Evolutionary conservation across 257 asterid genomes (phyloP), one percentile per base, ranked within the genome.

Genomic region (Sherardia arvensis): DNA sequence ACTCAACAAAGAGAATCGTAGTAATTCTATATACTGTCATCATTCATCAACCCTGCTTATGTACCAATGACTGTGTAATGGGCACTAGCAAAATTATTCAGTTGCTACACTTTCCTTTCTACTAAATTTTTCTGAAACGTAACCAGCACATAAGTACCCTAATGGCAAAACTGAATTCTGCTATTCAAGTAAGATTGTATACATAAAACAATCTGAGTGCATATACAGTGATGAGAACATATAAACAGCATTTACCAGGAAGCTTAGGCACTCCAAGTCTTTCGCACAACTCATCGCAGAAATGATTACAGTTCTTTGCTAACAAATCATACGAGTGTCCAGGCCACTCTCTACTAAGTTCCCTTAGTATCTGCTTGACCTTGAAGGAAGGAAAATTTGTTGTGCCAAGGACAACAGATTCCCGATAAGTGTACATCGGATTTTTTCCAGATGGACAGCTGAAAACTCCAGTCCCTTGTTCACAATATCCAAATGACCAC

Each of bases 401-500:
- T 47, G 66, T 68, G 65, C 97, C 99, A 56, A 93, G 95, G 53
- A 73, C 80, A 75, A 82, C 55, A 69, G 77, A 69, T 76, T 92
- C 99, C 58, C 97, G 95, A 65, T 79, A 89, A 5, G 95, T 85
- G 64, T 94, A 94, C 99, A 87, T 87, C n/a, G 97, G 95, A 66
- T 94, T 94, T 79, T 83, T 81, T 57, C 78, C 87, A 48, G 92
- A 57, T 48, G 96, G 90, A 71, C 95, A 94, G 74, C 89, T 94
- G 75, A 94, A 94, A 38, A 94, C 97, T 36, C 99, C 99, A 64
- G 87, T 83, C 59, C 96, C 97, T 38, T 82, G 96, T 74, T 90
- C 99, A 73, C 99, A 94, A 80, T 67, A 90, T 68, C 99, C 99
- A 61, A 90, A 94, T 45, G 99, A 94, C 97, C 99, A 94, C 74